A percentile compares a stretch with the other conserved stretches of the same genome.
phyloP scores from a whole-genome alignment of 257 asterid species.

The Coffea canephora region DNA sequence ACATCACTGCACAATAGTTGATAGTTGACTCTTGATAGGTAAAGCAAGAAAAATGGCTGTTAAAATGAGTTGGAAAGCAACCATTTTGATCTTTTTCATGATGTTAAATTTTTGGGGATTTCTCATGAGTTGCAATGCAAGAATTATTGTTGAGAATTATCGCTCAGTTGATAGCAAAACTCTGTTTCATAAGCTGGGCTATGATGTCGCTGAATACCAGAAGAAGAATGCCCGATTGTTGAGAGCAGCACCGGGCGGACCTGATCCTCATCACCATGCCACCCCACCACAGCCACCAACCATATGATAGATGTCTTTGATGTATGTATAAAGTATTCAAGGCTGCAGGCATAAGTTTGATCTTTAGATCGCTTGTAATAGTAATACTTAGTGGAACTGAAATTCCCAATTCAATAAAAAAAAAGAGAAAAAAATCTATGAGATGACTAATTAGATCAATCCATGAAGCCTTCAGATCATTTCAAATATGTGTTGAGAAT shows the following conservation, averaged over 20 bases:
- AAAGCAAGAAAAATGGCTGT: background rate
- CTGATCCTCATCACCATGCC: background rate
- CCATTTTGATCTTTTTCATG: background rate
- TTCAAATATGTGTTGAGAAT: no score
- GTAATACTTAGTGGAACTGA: no score
- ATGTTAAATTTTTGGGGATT: background rate
- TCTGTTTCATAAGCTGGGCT: background rate
- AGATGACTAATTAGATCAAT: no score
- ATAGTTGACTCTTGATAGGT: no score
- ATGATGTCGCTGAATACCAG: background rate
- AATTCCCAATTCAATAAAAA: no score
- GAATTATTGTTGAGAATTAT: background rate
- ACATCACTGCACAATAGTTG: no score
- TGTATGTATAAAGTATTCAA: no score
- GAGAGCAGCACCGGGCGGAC: background rate
- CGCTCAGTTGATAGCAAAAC: background rate
- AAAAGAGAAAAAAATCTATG: no score
- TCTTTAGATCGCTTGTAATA: no score
- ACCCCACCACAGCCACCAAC: background rate
- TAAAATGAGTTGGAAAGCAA: background rate
- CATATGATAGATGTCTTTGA: no score
- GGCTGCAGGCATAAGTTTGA: no score
- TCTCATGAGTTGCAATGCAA: background rate
- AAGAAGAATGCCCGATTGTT: background rate
- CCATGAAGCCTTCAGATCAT: no score